Evolutionary conservation across 768 basidiomycete species (phyloP).

Genomic region (Leccinum fibrillosum): DNA sequence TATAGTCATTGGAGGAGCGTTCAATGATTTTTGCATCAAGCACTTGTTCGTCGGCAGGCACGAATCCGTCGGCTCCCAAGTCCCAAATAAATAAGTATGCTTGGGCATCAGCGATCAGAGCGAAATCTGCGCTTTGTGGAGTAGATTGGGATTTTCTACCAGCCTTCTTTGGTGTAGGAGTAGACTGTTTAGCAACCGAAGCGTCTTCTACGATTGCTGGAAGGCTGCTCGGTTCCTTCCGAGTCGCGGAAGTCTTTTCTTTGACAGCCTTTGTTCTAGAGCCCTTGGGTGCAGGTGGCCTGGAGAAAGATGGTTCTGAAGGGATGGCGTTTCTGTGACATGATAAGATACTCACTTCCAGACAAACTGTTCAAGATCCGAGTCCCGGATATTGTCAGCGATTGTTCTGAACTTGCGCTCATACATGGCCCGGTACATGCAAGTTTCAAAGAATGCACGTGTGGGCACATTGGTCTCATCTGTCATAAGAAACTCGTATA

Average conservation of each 20-base stretch:
- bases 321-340: neutral
- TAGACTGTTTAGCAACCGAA: constrained; percentile 7
- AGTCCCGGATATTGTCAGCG: constrained; percentile 65
- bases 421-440: constrained; percentile 95
- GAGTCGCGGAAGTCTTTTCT: constrained; percentile 12
- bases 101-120: constrained; percentile 37
- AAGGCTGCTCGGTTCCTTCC: constrained; percentile 5
- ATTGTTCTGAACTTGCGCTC: constrained; percentile 83
- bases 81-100: constrained; percentile 68
- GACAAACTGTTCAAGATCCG: constrained; percentile 75
- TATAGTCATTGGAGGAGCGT: constrained; percentile 42
- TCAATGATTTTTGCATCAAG: constrained; percentile 53
- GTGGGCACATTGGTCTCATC: constrained; percentile 75
- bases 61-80: constrained; percentile 44
- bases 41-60: constrained; percentile 46
- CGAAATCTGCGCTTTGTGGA: constrained; percentile 15
- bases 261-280: constrained; percentile 14
- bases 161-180: constrained; percentile 15
- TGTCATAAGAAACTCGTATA: constrained; percentile 88
- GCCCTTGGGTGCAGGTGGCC: constrained; percentile 22
- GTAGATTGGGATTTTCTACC: constrained; percentile 17
- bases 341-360: constrained; percentile 61
- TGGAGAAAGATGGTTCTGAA: constrained; percentile 6
- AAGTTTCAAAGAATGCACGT: constrained; percentile 85
- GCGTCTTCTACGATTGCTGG: constrained; percentile 2